A percentile compares a stretch with the other conserved stretches of the same genome.
phyloP scores from a whole-genome alignment of 345 rosid genomes.

The Salix viminalis region DNA sequence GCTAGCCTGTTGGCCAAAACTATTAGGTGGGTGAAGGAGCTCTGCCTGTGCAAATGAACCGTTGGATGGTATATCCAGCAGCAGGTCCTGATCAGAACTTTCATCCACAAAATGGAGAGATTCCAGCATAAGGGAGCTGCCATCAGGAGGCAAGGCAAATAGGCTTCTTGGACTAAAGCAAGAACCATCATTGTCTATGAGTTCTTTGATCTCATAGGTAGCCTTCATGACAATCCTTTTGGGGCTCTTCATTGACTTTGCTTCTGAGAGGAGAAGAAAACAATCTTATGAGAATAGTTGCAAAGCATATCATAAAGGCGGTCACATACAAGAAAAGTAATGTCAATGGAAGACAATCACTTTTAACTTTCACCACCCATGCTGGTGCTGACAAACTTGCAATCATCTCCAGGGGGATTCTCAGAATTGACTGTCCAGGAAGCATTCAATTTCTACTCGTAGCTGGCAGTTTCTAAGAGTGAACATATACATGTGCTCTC shows the following conservation, averaged over 20 bases:
- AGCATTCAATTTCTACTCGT: neutral
- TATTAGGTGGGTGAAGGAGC: slow-evolving; percentile 55
- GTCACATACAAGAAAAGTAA: neutral
- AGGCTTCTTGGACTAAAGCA: slow-evolving; percentile 75
- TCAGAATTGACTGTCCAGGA: neutral
- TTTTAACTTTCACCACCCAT: neutral
- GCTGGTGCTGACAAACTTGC: neutral
- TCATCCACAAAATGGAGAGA: slow-evolving; percentile 49
- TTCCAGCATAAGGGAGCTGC: slow-evolving; percentile 56
- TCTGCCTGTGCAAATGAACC: slow-evolving; percentile 90
- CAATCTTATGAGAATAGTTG: neutral
- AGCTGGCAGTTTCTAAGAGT: neutral
- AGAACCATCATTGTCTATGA: slow-evolving; percentile 51
- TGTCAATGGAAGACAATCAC: neutral
- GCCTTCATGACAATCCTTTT: slow-evolving; percentile 54
- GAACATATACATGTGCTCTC: neutral
- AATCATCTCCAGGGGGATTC: neutral
- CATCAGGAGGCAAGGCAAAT: slow-evolving; percentile 61
- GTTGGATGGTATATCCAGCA: slow-evolving; percentile 74
- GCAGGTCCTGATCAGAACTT: slow-evolving; percentile 72
- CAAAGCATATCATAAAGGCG: neutral
- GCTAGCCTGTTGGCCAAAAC: slow-evolving; percentile 55
- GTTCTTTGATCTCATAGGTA: slow-evolving; percentile 52
- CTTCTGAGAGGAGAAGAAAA: slow-evolving; percentile 40
- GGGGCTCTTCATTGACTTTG: slow-evolving; percentile 63